phyloP scores from a whole-genome alignment of 2,329 filamentous ascomycete genomes.

The Beauveria sp. region DNA sequence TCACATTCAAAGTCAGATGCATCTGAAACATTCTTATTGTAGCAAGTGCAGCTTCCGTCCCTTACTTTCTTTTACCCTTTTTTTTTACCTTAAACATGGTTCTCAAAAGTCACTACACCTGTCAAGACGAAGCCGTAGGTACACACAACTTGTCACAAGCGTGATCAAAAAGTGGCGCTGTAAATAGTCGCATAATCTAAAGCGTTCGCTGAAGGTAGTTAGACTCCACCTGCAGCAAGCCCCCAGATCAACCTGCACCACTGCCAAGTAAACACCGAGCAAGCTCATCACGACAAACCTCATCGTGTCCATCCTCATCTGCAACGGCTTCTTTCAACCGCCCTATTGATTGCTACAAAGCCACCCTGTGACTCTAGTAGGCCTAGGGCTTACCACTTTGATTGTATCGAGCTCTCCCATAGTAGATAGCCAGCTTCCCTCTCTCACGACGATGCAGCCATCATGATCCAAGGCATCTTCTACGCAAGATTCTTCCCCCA shows the following conservation, averaged over 20 bases:
- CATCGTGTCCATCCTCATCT: not conserved
- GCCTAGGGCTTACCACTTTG: not conserved
- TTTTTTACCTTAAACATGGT: no score
- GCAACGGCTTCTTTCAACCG: not conserved
- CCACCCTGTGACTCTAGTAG: no score
- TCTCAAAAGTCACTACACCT: no score
- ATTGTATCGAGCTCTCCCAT: not conserved
- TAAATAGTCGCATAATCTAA: no score
- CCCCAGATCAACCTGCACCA: not conserved
- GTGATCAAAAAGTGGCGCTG: not conserved
- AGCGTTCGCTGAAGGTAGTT: not conserved
- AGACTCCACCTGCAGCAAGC: not conserved
- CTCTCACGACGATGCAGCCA: slow-evolving; percentile 11
- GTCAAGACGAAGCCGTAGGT: no score
- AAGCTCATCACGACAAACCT: not conserved
- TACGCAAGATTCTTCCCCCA: slow-evolving; percentile 62
- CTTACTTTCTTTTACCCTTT: no score
- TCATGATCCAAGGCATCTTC: slow-evolving; percentile 64
- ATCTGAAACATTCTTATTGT: not conserved
- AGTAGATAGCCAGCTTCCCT: not conserved
- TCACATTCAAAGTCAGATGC: not conserved
- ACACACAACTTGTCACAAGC: not conserved
- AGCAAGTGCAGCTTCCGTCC: not conserved
- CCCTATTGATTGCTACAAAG: not conserved
- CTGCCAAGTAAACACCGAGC: not conserved